Evolutionary conservation across 768 basidiomycete genomes (phyloP).

Genomic region (Boletus sp.): DNA sequence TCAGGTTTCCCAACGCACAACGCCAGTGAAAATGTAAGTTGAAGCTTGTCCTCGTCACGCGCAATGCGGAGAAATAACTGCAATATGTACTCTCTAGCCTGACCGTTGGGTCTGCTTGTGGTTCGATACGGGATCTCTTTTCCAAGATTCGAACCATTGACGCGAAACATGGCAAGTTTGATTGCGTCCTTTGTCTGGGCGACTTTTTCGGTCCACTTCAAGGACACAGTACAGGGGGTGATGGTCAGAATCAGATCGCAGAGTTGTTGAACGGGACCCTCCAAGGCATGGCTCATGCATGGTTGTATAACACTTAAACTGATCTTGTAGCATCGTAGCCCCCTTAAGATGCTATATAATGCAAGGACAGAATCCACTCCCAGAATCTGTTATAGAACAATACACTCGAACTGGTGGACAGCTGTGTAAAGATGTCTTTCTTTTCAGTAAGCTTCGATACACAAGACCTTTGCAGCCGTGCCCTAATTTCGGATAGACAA

Average conservation of each 20-base stretch:
- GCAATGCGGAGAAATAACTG: conserved; percentile 1
- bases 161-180: conserved; percentile 91
- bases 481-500: conserved; percentile 53
- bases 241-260: conserved; percentile 48
- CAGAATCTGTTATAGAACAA: conserved; percentile 68
- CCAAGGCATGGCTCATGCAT: conserved; percentile 47
- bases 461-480: neutral
- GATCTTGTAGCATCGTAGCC: conserved; percentile 43
- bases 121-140: conserved; percentile 72
- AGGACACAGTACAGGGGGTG: conserved; percentile 28
- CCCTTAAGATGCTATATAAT: conserved; percentile 92
- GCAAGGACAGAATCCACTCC: conserved; percentile 78
- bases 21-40: conserved; percentile 33
- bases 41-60: conserved; percentile 1
- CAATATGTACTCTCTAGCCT: conserved; percentile 40
- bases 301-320: neutral
- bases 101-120: conserved; percentile 77
- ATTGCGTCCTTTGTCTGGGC: conserved; percentile 76
- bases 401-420: conserved; percentile 77
- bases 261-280: conserved; percentile 66
- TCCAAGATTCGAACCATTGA: conserved; percentile 82
- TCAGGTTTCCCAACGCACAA: conserved; percentile 1
- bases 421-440: conserved; percentile 77
- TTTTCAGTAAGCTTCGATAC: conserved; percentile 63
- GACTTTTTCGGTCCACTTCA: conserved; percentile 77